Conservation (phyloP, 2,329 filamentous ascomycete species). For the Hymenoscyphus fraxineus region DNA sequence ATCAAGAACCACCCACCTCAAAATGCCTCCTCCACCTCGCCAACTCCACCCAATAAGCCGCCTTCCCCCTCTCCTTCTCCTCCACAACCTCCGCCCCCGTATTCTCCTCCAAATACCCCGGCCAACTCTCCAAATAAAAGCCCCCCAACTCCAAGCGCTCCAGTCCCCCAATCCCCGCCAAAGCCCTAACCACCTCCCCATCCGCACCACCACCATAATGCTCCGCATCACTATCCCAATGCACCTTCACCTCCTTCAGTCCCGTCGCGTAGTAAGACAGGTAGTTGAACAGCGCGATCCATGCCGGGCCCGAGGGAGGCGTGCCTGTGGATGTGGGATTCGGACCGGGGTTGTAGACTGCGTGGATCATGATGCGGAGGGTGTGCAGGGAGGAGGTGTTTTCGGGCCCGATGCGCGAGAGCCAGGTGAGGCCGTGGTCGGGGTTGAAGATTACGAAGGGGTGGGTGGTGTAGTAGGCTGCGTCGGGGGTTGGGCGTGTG, state of each 20-base stretch:
- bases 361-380: not conserved
- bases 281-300: not conserved
- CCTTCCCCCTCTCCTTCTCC: not conserved
- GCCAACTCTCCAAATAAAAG: not conserved
- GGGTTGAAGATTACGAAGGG: not conserved
- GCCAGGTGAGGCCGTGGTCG: not conserved
- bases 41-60: not conserved
- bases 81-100: not conserved
- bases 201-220: not conserved
- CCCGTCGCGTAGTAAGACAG: not conserved
- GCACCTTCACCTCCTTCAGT: not conserved
- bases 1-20: not conserved
- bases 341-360: not conserved
- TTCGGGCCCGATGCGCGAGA: not conserved
- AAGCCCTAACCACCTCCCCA: not conserved
- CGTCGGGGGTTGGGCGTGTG: not conserved
- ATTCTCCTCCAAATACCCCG: not conserved
- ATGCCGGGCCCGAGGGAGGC: not conserved
- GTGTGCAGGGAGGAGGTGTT: not conserved
- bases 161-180: not conserved
- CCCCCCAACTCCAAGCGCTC: not conserved
- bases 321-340: not conserved
- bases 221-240: not conserved
- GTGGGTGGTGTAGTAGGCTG: not conserved
- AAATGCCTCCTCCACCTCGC: not conserved